Conservation (phyloP, 768 basidiomycete species). For the Mycena albidolilacea region DNA sequence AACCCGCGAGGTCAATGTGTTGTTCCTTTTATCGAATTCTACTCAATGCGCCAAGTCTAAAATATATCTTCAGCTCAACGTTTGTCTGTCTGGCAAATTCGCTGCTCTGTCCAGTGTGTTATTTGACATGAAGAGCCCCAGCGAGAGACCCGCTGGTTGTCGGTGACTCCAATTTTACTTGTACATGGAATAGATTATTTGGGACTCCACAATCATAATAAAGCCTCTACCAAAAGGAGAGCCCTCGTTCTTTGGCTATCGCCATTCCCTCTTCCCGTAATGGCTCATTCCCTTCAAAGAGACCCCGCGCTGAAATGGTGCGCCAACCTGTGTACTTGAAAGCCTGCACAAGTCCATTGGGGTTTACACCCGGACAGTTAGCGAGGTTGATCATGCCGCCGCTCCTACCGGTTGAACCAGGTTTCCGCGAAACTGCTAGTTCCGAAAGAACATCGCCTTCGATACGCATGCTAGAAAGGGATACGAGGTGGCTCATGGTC, state of each 20-base stretch:
- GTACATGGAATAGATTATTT: not conserved
- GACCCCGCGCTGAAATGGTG: constrained; percentile 8
- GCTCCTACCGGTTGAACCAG: not conserved
- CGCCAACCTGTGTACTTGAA: constrained; percentile 19
- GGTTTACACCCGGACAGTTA: constrained; percentile 21
- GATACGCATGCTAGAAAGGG: constrained; percentile 15
- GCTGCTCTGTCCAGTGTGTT: too few species aligned
- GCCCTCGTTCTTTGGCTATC: constrained; percentile 17
- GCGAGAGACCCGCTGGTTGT: too few species aligned
- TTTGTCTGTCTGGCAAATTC: too few species aligned
- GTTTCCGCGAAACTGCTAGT: constrained; percentile 20
- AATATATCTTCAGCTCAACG: too few species aligned
- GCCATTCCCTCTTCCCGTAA: constrained; percentile 19
- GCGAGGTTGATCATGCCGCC: constrained; percentile 4
- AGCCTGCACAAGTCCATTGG: constrained; percentile 26
- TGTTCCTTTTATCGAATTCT: too few species aligned
- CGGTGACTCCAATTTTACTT: not conserved
- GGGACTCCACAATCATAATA: constrained; percentile 1
- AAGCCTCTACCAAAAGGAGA: constrained; percentile 10
- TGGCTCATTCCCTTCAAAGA: constrained; percentile 23
- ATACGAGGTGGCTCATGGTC: constrained; percentile 13
- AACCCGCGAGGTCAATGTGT: too few species aligned
- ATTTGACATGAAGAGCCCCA: too few species aligned
- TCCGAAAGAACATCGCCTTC: constrained; percentile 24
- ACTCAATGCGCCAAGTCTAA: too few species aligned